Evolutionary conservation across 345 rosid species (phyloP).

Genomic region (Brassica carinata): DNA sequence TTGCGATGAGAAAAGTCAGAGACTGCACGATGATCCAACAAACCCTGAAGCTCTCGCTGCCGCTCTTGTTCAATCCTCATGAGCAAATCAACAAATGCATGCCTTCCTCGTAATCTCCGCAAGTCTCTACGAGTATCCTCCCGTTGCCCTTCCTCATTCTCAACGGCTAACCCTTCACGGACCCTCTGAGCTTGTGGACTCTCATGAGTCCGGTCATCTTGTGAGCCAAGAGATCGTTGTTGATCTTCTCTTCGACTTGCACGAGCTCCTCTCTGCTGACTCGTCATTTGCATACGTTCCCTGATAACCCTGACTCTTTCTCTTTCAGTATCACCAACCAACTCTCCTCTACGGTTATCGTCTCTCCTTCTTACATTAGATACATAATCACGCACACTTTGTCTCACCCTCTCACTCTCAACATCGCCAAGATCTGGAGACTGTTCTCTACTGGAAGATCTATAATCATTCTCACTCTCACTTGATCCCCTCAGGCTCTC

Average conservation of each 20-base stretch:
- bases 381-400: neutral
- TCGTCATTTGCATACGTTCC: conserved; percentile 7
- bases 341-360: conserved; percentile 2
- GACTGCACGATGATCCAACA: conserved; percentile 19
- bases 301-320: conserved; percentile 9
- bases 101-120: conserved; percentile 9
- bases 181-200: neutral
- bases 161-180: neutral
- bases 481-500: conserved; percentile 2
- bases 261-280: conserved; percentile 18
- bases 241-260: conserved; percentile 15
- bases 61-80: conserved; percentile 15
- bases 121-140: conserved; percentile 5
- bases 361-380: neutral
- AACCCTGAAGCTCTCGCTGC: conserved; percentile 3
- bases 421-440: conserved; percentile 7
- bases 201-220: neutral
- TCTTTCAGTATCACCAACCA: conserved; percentile 8
- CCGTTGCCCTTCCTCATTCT: neutral
- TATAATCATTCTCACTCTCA: conserved; percentile 16
- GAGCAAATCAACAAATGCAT: conserved; percentile 13
- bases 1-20: conserved; percentile 15
- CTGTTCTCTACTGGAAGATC: conserved; percentile 7
- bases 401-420: conserved; percentile 18
- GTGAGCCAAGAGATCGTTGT: neutral